Percentiles rank a stretch among this genome's conserved stretches.
These are phyloP conservation scores for Euphorbia pulcherrima DNA, from an alignment of 345 rosid genomes.

Conservation along the genomic window DNA sequence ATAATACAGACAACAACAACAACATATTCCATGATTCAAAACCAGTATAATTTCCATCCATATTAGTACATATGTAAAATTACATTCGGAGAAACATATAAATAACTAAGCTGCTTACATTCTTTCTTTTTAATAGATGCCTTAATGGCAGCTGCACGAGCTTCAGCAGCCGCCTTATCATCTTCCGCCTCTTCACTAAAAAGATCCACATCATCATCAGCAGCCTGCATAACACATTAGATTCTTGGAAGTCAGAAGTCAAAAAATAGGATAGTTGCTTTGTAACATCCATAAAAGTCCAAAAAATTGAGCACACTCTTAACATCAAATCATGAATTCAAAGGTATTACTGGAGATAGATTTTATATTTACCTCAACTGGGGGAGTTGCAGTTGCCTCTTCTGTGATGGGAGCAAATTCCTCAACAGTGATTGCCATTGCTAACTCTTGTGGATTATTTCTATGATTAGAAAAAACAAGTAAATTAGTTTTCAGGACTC, in stretches of 20 bases:
- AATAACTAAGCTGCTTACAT: conserved; percentile 23
- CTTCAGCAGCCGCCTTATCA: conserved; percentile 87
- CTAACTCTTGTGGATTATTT: neutral
- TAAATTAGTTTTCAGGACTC: neutral
- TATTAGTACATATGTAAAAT: neutral
- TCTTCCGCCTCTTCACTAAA: conserved; percentile 86
- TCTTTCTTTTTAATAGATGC: conserved; percentile 65
- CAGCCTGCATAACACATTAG: conserved; percentile 34
- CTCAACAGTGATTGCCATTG: conserved; percentile 57
- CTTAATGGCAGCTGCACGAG: conserved; percentile 58
- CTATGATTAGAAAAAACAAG: neutral
- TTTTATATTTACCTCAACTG: conserved; percentile 45
- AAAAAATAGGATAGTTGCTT: neutral
- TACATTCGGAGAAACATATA: neutral
- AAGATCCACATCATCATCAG: conserved; percentile 67
- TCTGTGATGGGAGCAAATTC: conserved; percentile 48
- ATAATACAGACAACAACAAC: neutral
- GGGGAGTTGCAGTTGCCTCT: conserved; percentile 78
- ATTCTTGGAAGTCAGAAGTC: neutral
- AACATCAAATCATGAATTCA: neutral
- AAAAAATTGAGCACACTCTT: neutral
- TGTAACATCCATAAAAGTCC: neutral
- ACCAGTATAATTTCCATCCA: neutral
- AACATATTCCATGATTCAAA: neutral
- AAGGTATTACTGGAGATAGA: neutral